These are phyloP conservation scores for Artemisia tridentata DNA, from an alignment of 129 eudicot genomes.

Conservation along the genomic window DNA sequence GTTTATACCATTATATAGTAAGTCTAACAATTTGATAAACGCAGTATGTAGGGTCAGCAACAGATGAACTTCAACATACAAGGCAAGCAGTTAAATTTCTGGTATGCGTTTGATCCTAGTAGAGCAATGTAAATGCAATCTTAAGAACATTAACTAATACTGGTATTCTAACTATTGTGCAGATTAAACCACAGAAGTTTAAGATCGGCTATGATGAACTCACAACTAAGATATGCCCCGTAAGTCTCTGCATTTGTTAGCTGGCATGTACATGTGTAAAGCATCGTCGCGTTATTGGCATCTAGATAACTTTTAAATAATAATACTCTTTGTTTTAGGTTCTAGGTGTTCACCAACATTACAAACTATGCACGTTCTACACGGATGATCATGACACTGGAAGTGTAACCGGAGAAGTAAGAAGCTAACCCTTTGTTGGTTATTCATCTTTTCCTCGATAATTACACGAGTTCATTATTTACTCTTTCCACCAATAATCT, in stretches of 20 bases:
- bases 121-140: slow-evolving; percentile 6
- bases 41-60: slow-evolving; percentile 65
- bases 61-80: slow-evolving; percentile 59
- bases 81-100: slow-evolving; percentile 69
- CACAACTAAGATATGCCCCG: slow-evolving; percentile 83
- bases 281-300: not conserved
- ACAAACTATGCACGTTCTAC: slow-evolving; percentile 76
- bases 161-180: slow-evolving; percentile 23
- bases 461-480: slow-evolving; percentile 12
- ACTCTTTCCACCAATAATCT: slow-evolving; percentile 23
- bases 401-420: slow-evolving; percentile 61
- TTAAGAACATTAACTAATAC: not conserved
- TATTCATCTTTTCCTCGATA: not conserved
- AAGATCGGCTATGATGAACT: slow-evolving; percentile 72
- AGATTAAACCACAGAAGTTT: slow-evolving; percentile 69
- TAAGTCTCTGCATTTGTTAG: slow-evolving; percentile 43
- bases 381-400: slow-evolving; percentile 50
- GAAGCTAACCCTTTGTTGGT: slow-evolving; percentile 9
- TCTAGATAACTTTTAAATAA: not conserved
- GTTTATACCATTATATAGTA: not conserved
- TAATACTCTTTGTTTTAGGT: slow-evolving; percentile 41
- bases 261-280: not conserved
- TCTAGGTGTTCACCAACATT: slow-evolving; percentile 74
- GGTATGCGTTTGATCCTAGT: slow-evolving; percentile 41
- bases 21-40: slow-evolving; percentile 9